phyloP scores from a whole-genome alignment of 371 early-diverging fungal species.

The Batrachochytrium dendrobatidis region DNA sequence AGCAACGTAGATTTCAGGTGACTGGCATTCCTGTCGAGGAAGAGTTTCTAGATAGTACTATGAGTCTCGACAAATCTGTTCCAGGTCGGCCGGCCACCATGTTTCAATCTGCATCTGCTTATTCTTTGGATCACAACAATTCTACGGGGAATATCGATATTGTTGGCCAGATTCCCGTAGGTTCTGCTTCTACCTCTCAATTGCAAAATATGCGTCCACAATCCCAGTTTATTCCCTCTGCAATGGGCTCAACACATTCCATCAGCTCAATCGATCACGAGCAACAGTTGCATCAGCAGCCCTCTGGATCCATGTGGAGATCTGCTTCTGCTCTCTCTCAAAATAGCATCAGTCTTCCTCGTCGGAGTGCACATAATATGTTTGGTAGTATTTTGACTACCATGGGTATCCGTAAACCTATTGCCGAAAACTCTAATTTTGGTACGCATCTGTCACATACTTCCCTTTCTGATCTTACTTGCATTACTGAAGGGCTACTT shows the following conservation, averaged over 20 bases:
- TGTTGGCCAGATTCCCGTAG: background rate
- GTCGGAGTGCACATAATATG: background rate
- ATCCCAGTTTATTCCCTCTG: background rate
- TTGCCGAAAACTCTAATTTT: no score
- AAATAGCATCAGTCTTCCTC: background rate
- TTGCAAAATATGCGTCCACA: background rate
- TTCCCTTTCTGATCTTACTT: no score
- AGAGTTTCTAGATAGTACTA: slow-evolving; percentile 2
- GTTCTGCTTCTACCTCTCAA: background rate
- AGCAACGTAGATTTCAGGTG: slow-evolving; percentile 11
- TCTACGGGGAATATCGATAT: background rate
- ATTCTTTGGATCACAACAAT: background rate
- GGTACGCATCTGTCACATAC: background rate
- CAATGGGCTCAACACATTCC: background rate
- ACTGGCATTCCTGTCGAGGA: slow-evolving; percentile 1
- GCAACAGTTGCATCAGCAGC: background rate
- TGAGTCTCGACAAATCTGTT: background rate
- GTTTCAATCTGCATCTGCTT: background rate
- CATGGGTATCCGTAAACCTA: background rate
- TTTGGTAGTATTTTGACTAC: background rate
- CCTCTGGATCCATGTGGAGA: background rate
- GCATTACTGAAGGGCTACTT: background rate
- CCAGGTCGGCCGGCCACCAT: background rate
- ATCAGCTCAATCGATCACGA: background rate
- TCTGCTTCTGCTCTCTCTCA: background rate